phyloP scores from a whole-genome alignment of 2,329 filamentous ascomycete genomes.

The Epichloe sibirici region DNA sequence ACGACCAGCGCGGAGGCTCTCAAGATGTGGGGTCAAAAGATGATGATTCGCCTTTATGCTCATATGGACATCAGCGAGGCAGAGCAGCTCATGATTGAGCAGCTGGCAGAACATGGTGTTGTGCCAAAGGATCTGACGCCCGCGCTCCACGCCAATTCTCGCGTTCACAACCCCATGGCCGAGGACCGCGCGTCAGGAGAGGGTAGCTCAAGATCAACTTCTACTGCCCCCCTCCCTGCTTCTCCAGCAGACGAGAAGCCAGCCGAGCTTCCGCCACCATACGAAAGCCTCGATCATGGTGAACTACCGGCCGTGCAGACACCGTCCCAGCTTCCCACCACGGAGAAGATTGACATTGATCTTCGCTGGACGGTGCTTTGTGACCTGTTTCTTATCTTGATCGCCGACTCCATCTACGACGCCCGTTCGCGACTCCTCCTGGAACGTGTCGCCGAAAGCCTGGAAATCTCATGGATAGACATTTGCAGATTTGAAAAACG shows the following conservation, averaged over 20 bases:
- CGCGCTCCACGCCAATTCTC: constrained; percentile 78
- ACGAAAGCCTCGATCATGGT: constrained; percentile 51
- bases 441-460: constrained; percentile 67
- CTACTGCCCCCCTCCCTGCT: constrained; percentile 12
- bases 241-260: constrained; percentile 29
- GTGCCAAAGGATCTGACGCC: constrained; percentile 72
- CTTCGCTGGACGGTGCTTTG: constrained; percentile 94
- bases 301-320: constrained; percentile 69
- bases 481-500: constrained; percentile 96
- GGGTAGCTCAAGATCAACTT: constrained; percentile 8
- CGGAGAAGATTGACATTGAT: constrained; percentile 85
- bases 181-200: constrained; percentile 20
- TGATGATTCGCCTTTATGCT: constrained; percentile 87
- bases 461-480: constrained; percentile 80
- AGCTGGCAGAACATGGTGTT: constrained; percentile 85
- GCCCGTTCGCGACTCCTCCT: constrained; percentile 73
- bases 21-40: constrained; percentile 96
- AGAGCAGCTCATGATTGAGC: constrained; percentile 98
- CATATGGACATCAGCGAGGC: constrained; percentile 92
- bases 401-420: constrained; percentile 92
- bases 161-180: constrained; percentile 86
- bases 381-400: constrained; percentile 88
- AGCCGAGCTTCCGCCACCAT: constrained; percentile 44
- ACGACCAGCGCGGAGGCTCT: constrained; percentile 61
- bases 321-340: constrained; percentile 69